phyloP scores from a whole-genome alignment of 805 yeast species.

The Priceomyces carsonii region DNA sequence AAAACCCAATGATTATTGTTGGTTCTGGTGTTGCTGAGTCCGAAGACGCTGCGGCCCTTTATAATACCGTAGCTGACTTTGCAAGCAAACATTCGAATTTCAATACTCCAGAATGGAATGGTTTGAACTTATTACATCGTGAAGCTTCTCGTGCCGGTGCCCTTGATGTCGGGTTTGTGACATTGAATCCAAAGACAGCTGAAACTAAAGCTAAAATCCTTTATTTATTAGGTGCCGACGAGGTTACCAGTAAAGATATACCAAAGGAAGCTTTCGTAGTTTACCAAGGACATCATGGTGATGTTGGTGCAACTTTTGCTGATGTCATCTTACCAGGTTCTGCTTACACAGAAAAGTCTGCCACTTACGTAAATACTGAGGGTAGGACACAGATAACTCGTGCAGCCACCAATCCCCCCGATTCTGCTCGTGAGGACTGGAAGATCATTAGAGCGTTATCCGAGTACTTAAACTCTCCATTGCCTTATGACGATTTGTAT shows the following conservation, averaged over 20 bases:
- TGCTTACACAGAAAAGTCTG: conserved; percentile 85
- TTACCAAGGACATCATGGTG: conserved; percentile 93
- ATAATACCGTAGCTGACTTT: conserved; percentile 60
- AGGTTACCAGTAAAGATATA: conserved; percentile 63
- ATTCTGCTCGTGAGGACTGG: conserved; percentile 92
- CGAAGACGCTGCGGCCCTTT: conserved; percentile 61
- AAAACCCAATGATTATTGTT: conserved; percentile 73
- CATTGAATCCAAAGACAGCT: conserved; percentile 47
- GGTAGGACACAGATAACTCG: conserved; percentile 84
- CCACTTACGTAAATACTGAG: conserved; percentile 85
- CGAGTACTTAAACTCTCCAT: conserved; percentile 67
- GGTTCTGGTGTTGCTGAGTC: conserved; percentile 80
- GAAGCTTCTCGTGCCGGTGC: conserved; percentile 89
- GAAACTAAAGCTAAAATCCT: conserved; percentile 66
- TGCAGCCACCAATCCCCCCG: conserved; percentile 87
- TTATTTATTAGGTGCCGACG: conserved; percentile 84
- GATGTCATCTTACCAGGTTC: conserved; percentile 86
- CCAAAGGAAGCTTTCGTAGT: conserved; percentile 86
- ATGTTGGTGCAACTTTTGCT: conserved; percentile 82
- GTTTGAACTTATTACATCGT: conserved; percentile 76
- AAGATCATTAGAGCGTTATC: conserved; percentile 79
- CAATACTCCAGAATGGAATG: conserved; percentile 76
- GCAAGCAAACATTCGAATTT: conserved; percentile 57
- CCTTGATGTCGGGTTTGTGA: conserved; percentile 76
- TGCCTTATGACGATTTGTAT: conserved; percentile 75